These are phyloP conservation scores for Suillus sp. DNA, from an alignment of 768 basidiomycete genomes.

Conservation along the genomic window DNA sequence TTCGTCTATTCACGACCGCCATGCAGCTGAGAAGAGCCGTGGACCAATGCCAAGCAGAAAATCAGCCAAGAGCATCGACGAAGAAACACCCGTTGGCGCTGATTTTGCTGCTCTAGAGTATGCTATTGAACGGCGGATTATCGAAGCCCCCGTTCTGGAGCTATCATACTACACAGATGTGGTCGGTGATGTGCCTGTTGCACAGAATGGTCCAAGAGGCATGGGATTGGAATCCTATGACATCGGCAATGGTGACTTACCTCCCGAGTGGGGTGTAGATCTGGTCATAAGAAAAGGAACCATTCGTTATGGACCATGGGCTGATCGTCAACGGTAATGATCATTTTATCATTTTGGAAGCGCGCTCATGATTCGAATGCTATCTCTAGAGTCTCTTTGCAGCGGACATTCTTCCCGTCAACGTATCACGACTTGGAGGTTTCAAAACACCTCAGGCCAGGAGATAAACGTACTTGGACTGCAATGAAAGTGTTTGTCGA, in stretches of 20 bases:
- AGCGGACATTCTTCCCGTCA: constrained; percentile 81
- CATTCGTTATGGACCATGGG: constrained; percentile 93
- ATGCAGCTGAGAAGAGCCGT: constrained; percentile 10
- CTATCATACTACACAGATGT: constrained; percentile 86
- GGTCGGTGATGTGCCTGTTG: constrained; percentile 69
- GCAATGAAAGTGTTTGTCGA: constrained; percentile 80
- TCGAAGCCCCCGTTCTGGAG: constrained; percentile 78
- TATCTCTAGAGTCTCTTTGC: constrained; percentile 63
- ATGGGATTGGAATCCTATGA: constrained; percentile 53
- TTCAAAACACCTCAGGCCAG: constrained; percentile 63
- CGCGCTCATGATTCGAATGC: constrained; percentile 6
- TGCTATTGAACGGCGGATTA: constrained; percentile 80
- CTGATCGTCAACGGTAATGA: constrained; percentile 84
- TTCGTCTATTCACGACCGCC: constrained; percentile 12
- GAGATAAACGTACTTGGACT: constrained; percentile 84
- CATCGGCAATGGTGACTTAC: constrained; percentile 82
- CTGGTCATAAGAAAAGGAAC: constrained; percentile 74
- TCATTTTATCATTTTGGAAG: background rate
- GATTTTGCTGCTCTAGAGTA: constrained; percentile 74
- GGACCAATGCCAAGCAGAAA: constrained; percentile 13
- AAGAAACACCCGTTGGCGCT: constrained; percentile 54
- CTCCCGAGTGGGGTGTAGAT: constrained; percentile 95
- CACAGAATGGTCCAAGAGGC: constrained; percentile 31
- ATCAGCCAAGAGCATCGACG: constrained; percentile 42
- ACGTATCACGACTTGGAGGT: constrained; percentile 65